Conservation (phyloP, 2,329 filamentous ascomycete genomes). For the Cucurbitaria berberidis region DNA sequence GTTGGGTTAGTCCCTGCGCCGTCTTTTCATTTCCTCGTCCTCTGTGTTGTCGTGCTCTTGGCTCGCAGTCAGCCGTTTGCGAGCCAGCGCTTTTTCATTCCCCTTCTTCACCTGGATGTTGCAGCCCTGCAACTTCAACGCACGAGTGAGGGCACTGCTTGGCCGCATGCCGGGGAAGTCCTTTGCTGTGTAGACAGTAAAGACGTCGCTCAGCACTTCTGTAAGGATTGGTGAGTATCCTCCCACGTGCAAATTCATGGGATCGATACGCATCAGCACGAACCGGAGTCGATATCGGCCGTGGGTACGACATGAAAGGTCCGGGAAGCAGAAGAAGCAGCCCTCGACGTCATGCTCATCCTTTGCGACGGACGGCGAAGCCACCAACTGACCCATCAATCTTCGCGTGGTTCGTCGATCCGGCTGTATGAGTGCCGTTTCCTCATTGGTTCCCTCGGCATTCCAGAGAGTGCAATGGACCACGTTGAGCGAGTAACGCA, state of each 20-base stretch:
- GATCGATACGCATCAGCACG: slow-evolving; percentile 74
- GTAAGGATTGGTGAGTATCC: slow-evolving; percentile 57
- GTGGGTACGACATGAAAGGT: slow-evolving; percentile 78
- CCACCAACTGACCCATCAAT: slow-evolving; percentile 80
- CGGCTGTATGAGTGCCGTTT: slow-evolving; percentile 70
- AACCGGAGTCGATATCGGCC: slow-evolving; percentile 79
- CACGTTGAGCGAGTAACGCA: slow-evolving; percentile 70
- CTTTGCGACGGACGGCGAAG: slow-evolving; percentile 75
- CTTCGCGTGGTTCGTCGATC: slow-evolving; percentile 75
- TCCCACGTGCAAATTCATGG: slow-evolving; percentile 62
- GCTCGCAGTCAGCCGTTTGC: slow-evolving; percentile 48
- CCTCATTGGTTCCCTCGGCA: slow-evolving; percentile 69
- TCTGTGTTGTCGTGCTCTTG: slow-evolving; percentile 51
- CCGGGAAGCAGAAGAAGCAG: slow-evolving; percentile 86
- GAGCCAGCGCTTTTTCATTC: slow-evolving; percentile 66
- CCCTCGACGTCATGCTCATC: slow-evolving; percentile 76
- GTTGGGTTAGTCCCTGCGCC: slow-evolving; percentile 44
- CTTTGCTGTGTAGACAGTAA: slow-evolving; percentile 82
- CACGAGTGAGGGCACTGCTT: slow-evolving; percentile 75
- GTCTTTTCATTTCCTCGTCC: slow-evolving; percentile 46
- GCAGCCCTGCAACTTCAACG: slow-evolving; percentile 78
- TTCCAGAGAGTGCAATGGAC: slow-evolving; percentile 80
- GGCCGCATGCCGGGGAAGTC: slow-evolving; percentile 86
- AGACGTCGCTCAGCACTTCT: slow-evolving; percentile 69
- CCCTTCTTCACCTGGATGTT: slow-evolving; percentile 88